Evolutionary conservation across 768 basidiomycete species (phyloP), one percentile per base, ranked within the genome.

Genomic region (Lactifluus subvellereus): DNA sequence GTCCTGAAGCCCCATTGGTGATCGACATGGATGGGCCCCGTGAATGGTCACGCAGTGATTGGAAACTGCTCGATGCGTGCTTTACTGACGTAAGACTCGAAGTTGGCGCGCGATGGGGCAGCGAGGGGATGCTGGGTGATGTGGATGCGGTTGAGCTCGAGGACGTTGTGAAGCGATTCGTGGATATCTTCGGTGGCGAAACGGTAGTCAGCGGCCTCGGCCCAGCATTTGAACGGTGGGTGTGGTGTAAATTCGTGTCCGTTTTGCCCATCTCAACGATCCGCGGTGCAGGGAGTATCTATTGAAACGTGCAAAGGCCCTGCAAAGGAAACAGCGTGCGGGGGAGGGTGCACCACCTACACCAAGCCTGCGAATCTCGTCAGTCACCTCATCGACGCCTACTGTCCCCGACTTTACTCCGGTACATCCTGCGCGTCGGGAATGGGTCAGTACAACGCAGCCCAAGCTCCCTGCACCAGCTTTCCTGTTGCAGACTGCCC

Each of bases 21-120:
- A 54, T 66, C 18, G 66, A 64, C 20, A 62, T 56, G 1, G 60
- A 54, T 30, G 67, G 59, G 3, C 72, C 72, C 0, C 67, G 74
- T 14, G 75, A 73, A 45, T 94, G 91, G 91, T 77, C 79, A 4
- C 87, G 86, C 69, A 81, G 82, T 22, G 88, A 92, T 56, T 94
- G 91, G 91, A 91, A 88, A 71, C 70, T 78, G 53, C 77, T 94
- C 54, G 91, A 94, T 72, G 82, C 82, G 27, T 90, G 88, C 69
- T 87, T 92, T 65, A 86, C 87, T 11, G 87, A 89, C 57, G 84
- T 87, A 70, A 77, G 88, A 37, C 72, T 88, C 14, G 78, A 79
- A 3, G 67, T 82, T 51, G 83, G 78, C 2, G 72, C 66, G 67
- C 71, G 62, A 43, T 68, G 54, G 61, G 66, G 72, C 32, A 53